Evolutionary conservation across 164 flowering plant species (phyloP).

Genomic region (Amborella trichopoda): DNA sequence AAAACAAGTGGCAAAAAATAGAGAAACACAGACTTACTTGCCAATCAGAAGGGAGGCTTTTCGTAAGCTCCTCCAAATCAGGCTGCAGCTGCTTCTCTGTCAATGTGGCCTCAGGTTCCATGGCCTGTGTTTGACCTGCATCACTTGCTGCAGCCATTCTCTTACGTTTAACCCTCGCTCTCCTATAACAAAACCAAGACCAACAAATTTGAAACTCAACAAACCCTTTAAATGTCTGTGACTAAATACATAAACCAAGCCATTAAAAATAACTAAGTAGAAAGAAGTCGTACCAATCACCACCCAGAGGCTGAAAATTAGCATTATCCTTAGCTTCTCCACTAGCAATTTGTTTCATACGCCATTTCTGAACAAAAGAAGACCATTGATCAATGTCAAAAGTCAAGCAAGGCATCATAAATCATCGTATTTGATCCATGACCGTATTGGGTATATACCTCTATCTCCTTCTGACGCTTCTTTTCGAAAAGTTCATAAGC

Average conservation of each 20-base stretch:
- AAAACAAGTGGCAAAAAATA: not conserved
- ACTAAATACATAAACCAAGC: not conserved
- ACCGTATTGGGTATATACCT: slow-evolving; percentile 41
- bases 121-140: slow-evolving; percentile 11
- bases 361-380: slow-evolving; percentile 62
- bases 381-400: not conserved
- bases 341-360: slow-evolving; percentile 73
- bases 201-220: not conserved
- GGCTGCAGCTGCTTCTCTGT: slow-evolving; percentile 35
- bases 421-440: too few species aligned
- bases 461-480: slow-evolving; percentile 78
- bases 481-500: slow-evolving; percentile 62
- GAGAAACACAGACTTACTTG: slow-evolving; percentile 40
- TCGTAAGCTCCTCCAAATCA: slow-evolving; percentile 43
- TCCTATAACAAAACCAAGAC: slow-evolving; percentile 28
- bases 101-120: slow-evolving; percentile 13
- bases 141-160: slow-evolving; percentile 36
- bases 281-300: slow-evolving; percentile 65
- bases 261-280: not conserved
- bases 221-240: not conserved
- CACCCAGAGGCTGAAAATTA: slow-evolving; percentile 92
- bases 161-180: slow-evolving; percentile 79
- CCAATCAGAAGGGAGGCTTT: slow-evolving; percentile 82
- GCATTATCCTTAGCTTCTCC: slow-evolving; percentile 95
- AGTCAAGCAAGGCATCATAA: not conserved